Conservation (phyloP, 768 basidiomycete species). For the Lactarius evosmus region DNA sequence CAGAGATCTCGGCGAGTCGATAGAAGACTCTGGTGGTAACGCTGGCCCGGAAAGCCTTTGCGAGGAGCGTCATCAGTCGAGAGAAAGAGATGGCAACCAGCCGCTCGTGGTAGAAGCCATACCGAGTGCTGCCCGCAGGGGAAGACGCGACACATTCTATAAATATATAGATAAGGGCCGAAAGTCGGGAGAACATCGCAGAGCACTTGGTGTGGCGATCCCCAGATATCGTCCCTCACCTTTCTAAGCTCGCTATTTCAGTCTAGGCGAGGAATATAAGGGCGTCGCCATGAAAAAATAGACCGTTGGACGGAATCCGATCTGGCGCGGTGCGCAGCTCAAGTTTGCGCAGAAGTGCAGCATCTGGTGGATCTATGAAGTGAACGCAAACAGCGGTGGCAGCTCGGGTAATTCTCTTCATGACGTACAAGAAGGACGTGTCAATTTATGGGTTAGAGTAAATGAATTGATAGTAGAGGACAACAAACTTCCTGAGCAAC, state of each 20-base stretch:
- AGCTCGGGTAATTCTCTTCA: not conserved
- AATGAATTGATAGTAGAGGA: too few species aligned
- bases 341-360: not conserved
- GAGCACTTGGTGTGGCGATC: not conserved
- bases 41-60: not conserved
- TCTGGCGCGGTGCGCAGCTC: too few species aligned
- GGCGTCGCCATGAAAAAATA: not conserved
- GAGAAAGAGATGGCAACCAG: not conserved
- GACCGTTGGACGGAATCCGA: not conserved
- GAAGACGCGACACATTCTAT: not conserved
- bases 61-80: not conserved
- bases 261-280: constrained; percentile 10
- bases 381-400: too few species aligned
- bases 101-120: not conserved
- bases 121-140: not conserved
- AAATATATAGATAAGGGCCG: constrained; percentile 55
- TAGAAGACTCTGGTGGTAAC: not conserved
- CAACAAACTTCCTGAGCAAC: too few species aligned
- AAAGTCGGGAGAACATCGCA: constrained; percentile 21
- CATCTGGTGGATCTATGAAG: not conserved
- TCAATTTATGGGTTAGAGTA: too few species aligned
- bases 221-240: not conserved
- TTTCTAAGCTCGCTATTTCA: constrained; percentile 3
- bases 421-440: too few species aligned
- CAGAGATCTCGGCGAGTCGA: constrained; percentile 7